A percentile compares a stretch with the other conserved stretches of the same genome.
Evolutionary conservation across 1,139 yeast genomes (phyloP).

Genomic region (Groenewaldozyma sp.): DNA sequence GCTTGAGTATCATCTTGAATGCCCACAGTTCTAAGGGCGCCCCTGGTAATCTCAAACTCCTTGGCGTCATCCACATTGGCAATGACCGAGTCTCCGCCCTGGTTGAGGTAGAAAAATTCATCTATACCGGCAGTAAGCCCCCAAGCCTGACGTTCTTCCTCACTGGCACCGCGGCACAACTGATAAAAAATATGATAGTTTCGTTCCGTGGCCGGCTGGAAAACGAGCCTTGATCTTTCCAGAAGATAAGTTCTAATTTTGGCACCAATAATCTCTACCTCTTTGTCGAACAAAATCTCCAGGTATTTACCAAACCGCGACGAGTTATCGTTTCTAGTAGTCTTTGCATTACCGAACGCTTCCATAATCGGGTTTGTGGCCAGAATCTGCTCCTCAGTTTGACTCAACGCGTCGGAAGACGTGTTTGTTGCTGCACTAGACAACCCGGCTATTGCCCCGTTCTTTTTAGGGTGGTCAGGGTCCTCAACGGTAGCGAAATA

Average conservation of each 20-base stretch:
- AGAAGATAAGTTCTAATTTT: conserved; percentile 83
- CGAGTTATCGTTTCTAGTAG: conserved; percentile 94
- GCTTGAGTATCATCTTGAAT: conserved; percentile 50
- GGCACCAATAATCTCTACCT: conserved; percentile 83
- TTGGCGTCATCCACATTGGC: conserved; percentile 72
- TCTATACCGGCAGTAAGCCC: conserved; percentile 50
- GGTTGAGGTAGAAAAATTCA: conserved; percentile 77
- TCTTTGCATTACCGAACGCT: conserved; percentile 97
- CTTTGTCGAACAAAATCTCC: conserved; percentile 73
- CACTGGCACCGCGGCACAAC: conserved; percentile 65
- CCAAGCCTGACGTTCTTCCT: conserved; percentile 48
- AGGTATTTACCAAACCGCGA: conserved; percentile 95
- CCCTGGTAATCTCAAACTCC: conserved; percentile 66
- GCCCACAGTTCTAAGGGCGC: conserved; percentile 75
- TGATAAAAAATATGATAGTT: conserved; percentile 96
- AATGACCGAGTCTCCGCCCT: conserved; percentile 73
- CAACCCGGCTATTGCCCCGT: background rate
- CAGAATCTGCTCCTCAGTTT: conserved; percentile 86
- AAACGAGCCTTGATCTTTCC: conserved; percentile 89
- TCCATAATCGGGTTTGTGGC: conserved; percentile 99
- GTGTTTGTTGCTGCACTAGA: conserved; percentile 6
- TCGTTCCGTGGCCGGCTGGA: conserved; percentile 82
- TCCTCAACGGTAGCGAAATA: conserved; percentile 94
- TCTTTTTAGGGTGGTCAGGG: conserved; percentile 33
- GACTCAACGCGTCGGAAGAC: conserved; percentile 65